phyloP scores from a whole-genome alignment of 495 filamentous ascomycete species.

The Podospora comata region DNA sequence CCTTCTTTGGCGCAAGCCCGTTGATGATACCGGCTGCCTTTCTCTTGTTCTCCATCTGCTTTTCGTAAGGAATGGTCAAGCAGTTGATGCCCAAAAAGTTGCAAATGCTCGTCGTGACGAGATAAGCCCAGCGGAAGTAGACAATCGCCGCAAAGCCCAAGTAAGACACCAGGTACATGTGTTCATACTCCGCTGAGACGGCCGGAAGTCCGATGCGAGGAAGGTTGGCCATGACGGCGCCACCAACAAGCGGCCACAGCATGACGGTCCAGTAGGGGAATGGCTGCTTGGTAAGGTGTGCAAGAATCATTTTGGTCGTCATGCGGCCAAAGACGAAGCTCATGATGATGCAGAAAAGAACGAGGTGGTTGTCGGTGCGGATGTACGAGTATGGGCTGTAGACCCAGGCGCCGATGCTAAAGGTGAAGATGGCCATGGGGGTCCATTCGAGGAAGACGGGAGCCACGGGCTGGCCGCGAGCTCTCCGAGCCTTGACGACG shows the following conservation, averaged over 20 bases:
- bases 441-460: conserved; percentile 94
- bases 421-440: conserved; percentile 77
- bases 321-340: conserved; percentile 98
- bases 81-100: conserved; percentile 89
- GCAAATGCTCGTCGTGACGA: conserved; percentile 91
- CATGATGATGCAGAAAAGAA: conserved; percentile 90
- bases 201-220: conserved; percentile 70
- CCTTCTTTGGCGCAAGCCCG: conserved; percentile 4
- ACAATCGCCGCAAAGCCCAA: conserved; percentile 74
- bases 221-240: conserved; percentile 78
- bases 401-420: conserved; percentile 75
- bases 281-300: conserved; percentile 86
- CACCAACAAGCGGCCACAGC: conserved; percentile 77
- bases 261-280: conserved; percentile 97
- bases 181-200: conserved; percentile 59
- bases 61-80: conserved; percentile 74
- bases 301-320: conserved; percentile 99
- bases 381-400: conserved; percentile 81
- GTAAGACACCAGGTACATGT: conserved; percentile 78
- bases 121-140: conserved; percentile 87
- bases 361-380: conserved; percentile 74
- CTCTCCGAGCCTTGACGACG: conserved; percentile 70
- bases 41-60: conserved; percentile 45
- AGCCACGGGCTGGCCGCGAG: conserved; percentile 68
- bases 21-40: conserved; percentile 25